phyloP scores from a whole-genome alignment of 257 asterid genomes.

The Pogostemon cablin region DNA sequence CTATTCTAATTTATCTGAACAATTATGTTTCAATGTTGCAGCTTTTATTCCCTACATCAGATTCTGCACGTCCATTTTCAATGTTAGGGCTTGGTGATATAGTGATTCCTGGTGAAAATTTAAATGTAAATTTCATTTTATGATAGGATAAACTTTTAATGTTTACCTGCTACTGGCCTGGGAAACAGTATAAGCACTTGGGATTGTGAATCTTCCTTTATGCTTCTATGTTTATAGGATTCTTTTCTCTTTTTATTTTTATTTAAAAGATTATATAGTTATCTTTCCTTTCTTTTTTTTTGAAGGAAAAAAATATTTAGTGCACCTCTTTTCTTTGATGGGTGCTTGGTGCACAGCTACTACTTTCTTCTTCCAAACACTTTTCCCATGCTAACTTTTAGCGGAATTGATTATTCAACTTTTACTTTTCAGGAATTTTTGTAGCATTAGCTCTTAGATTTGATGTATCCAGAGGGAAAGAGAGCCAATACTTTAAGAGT shows the following conservation, averaged over 20 bases:
- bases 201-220: background rate
- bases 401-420: conserved; percentile 1
- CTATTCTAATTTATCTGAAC: conserved; percentile 14
- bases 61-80: conserved; percentile 86
- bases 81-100: conserved; percentile 99
- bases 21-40: conserved; percentile 39
- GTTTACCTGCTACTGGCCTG: background rate
- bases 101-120: conserved; percentile 85
- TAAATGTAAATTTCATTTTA: conserved; percentile 1
- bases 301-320: background rate
- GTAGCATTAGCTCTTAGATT: conserved; percentile 94
- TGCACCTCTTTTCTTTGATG: background rate
- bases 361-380: background rate
- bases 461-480: conserved; percentile 89
- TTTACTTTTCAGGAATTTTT: conserved; percentile 73
- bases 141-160: background rate
- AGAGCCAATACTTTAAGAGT: conserved; percentile 79
- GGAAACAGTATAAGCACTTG: background rate
- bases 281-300: background rate
- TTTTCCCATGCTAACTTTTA: background rate
- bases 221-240: too few relatives aligned
- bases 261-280: too few relatives aligned
- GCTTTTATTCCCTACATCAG: conserved; percentile 95
- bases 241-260: too few relatives aligned
- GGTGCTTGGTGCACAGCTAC: background rate